Base-by-base conservation (phyloP, 2,329 filamentous ascomycete species). In the Ascocoryne sarcoides region DNA sequence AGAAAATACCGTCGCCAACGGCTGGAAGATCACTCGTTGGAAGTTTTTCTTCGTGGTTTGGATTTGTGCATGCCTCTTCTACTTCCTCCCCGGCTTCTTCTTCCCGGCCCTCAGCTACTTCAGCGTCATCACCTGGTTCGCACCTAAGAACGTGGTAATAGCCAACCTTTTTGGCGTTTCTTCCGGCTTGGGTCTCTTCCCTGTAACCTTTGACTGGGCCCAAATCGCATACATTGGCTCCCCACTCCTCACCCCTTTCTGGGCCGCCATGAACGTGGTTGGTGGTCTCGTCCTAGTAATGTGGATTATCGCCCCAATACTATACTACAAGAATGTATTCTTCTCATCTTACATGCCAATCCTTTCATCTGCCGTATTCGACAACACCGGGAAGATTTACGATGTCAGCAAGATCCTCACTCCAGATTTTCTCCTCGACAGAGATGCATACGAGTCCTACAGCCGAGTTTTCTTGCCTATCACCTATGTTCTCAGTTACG, bases 121-220 rank as follows among this genome's bases (percentile, higher is more conserved):
- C 68, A 93, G 80, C 59, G 82, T 90, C 47, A 69, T 93, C 43
- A 93, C 87, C 10, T 94, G 85, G 86, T 84, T 89, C 60, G 84
- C 84, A 2, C 87, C 87, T 0, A 79, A 87, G 49, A 93, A 82
- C 51, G 82, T 92, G n/a, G 78, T 93, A 3, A 67, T 93, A 32
- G 82, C 87, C 20, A 93, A 93, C 59, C 66, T 94, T 48, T 93
- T 93, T 56, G 87, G 87, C 12, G 82, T 90, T 12, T 75, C 79
- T n/a, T 90, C 86, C 2, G 87, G 87, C 2, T 71, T 94, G 10
- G 86, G 86, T 1, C 65, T 94, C 23, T 87, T 93, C 46, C 87
- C 87, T 0, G 59, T 94, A 53, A 93, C 87, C 0, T 93, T 94
- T 55, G 87, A 94, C 64, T 94, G 87, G 87, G 84, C 84, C 1